phyloP scores from a whole-genome alignment of 495 filamentous ascomycete genomes.

The Trypethelium eluteriae region DNA sequence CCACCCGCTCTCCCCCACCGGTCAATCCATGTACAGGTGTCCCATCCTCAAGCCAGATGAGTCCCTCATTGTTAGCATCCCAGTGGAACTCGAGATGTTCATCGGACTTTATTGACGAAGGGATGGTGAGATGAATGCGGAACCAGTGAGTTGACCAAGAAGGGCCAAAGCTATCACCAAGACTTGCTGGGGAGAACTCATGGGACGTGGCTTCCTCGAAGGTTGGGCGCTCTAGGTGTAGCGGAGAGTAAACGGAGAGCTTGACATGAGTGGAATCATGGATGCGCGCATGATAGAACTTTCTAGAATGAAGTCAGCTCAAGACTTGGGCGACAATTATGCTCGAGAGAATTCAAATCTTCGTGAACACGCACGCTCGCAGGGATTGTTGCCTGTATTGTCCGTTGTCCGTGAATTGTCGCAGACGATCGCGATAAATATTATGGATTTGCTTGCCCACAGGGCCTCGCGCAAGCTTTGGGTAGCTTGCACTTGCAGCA shows the following conservation, averaged over 20 bases:
- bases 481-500: constrained; percentile 38
- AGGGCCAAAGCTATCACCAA: constrained; percentile 78
- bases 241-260: constrained; percentile 80
- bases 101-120: constrained; percentile 59
- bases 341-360: not conserved
- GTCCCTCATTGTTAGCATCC: constrained; percentile 85
- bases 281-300: constrained; percentile 66
- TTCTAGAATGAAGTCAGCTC: constrained; percentile 38
- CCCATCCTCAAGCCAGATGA: constrained; percentile 84
- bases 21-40: constrained; percentile 86
- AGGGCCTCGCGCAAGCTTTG: constrained; percentile 51
- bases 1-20: constrained; percentile 77
- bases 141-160: constrained; percentile 99
- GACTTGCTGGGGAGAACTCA: constrained; percentile 64
- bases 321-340: not conserved
- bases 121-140: constrained; percentile 69
- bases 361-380: constrained; percentile 45
- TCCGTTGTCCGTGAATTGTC: constrained; percentile 67
- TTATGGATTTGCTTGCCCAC: constrained; percentile 77
- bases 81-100: constrained; percentile 86
- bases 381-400: constrained; percentile 77
- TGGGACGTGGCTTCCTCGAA: constrained; percentile 82
- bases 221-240: constrained; percentile 68
- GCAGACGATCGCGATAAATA: constrained; percentile 81
- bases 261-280: constrained; percentile 69